Percentiles rank a stretch among this genome's conserved stretches.
These are phyloP conservation scores for Nicotiana knightiana DNA, from an alignment of 257 asterid genomes.

Conservation along the genomic window DNA sequence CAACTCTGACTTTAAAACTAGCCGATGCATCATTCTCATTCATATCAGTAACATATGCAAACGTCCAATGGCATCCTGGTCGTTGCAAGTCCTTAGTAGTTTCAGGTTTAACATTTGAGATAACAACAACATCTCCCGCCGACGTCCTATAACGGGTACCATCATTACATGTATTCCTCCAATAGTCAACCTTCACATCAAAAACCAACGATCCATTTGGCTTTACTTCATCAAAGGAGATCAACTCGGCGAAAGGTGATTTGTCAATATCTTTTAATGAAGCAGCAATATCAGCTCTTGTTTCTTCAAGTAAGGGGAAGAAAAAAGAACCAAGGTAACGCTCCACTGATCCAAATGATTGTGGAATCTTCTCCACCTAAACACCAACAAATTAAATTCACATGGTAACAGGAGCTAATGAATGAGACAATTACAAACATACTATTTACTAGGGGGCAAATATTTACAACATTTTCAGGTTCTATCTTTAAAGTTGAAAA, in stretches of 20 bases:
- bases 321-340: constrained; percentile 35
- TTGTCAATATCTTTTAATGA: constrained; percentile 25
- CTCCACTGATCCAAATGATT: constrained; percentile 27
- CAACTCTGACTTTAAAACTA: constrained; percentile 23
- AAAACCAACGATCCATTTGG: not conserved
- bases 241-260: constrained; percentile 48
- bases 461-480: not conserved
- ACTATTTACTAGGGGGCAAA: not conserved
- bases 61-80: constrained; percentile 20
- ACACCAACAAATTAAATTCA: not conserved
- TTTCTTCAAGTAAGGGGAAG: constrained; percentile 53
- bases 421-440: not conserved
- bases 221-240: not conserved
- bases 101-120: constrained; percentile 29
- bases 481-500: too few species aligned
- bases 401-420: not conserved
- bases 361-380: constrained; percentile 47
- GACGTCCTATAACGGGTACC: constrained; percentile 38
- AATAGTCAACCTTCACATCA: constrained; percentile 19
- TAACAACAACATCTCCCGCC: constrained; percentile 39
- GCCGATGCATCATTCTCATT: constrained; percentile 7
- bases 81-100: constrained; percentile 18
- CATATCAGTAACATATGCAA: constrained; percentile 38
- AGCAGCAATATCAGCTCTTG: constrained; percentile 40
- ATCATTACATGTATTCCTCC: constrained; percentile 32